Conservation (phyloP, 306 rosid genomes). For the Amphicarpaea edgeworthii region DNA sequence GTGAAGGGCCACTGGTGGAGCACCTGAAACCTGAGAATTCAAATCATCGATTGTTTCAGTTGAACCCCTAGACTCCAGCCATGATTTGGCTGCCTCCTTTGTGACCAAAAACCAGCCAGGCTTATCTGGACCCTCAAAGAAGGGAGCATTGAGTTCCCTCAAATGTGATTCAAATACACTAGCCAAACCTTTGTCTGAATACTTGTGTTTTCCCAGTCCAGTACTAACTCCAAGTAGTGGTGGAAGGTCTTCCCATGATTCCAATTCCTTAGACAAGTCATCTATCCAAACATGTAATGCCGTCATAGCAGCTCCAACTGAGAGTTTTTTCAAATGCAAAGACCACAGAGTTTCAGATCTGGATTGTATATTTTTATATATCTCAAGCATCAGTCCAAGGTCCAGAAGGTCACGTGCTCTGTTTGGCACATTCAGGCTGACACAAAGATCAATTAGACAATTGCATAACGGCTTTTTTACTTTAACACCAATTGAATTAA, state of each 20-base stretch:
- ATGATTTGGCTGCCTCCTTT: constrained; percentile 71
- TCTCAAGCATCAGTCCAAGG: constrained; percentile 62
- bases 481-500: constrained; percentile 56
- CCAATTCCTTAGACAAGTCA: constrained; percentile 70
- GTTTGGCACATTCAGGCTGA: constrained; percentile 65
- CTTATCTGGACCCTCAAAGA: constrained; percentile 77
- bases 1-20: constrained; percentile 34
- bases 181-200: constrained; percentile 76
- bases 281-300: constrained; percentile 84
- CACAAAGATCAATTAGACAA: constrained; percentile 87
- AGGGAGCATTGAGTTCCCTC: constrained; percentile 80
- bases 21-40: constrained; percentile 14
- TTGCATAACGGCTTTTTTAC: constrained; percentile 85
- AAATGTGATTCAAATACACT: constrained; percentile 72
- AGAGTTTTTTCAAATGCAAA: constrained; percentile 81
- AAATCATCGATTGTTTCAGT: constrained; percentile 50
- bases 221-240: constrained; percentile 88
- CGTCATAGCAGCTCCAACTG: constrained; percentile 86
- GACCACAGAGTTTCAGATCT: constrained; percentile 82
- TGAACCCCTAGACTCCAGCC: constrained; percentile 79
- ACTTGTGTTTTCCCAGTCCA: constrained; percentile 83
- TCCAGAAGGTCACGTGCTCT: constrained; percentile 73
- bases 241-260: constrained; percentile 80
- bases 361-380: constrained; percentile 74
- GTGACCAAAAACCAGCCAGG: constrained; percentile 88